Evolutionary conservation across 129 eudicot genomes (phyloP), one percentile per base, ranked within the genome.

Genomic region (Sambucus nigra): DNA sequence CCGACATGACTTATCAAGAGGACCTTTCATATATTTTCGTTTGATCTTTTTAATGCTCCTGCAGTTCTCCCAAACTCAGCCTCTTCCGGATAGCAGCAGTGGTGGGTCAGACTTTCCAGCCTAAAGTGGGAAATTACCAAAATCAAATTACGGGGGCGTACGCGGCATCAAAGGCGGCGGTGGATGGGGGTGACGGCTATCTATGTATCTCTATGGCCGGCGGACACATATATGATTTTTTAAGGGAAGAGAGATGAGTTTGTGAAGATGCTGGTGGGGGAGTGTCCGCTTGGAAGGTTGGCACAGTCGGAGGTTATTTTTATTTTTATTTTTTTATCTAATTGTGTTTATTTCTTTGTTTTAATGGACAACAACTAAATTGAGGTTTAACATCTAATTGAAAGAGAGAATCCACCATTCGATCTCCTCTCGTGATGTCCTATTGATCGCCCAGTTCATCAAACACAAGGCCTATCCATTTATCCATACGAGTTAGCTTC

Each of bases 131-230:
- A n/a, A n/a, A n/a, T n/a, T n/a, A n/a, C n/a, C n/a, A n/a, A n/a
- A n/a, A n/a, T n/a, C n/a, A n/a, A n/a, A n/a, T n/a, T n/a, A n/a
- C n/a, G n/a, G 85, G 81, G 41, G 72, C 82, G n/a, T 77, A 77
- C 48, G 45, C 82, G 8, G 85, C 82, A 4, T 77, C 85, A 5
- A 82, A 82, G 67, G 92, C 92, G 24, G 92, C 92, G 18, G 85
- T 82, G 40, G 92, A 82, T 53, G 18, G 44, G 72, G 72, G 78
- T 77, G 15, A 82, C 92, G 35, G 85, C 78, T 4, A 82, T 77
- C 19, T 74, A 81, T 17, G 79, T 82, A 24, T 82, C 82, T 17
- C 92, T 85, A 0, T 85, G 92, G 50, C 74, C 92, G 0, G 49
- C 71, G 5, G 82, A 79, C 33, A 77, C 85, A 7, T 85, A 82